These are phyloP conservation scores for Cladochytrium replicatum DNA, from an alignment of 192 early-diverging fungal genomes.

Conservation along the genomic window DNA sequence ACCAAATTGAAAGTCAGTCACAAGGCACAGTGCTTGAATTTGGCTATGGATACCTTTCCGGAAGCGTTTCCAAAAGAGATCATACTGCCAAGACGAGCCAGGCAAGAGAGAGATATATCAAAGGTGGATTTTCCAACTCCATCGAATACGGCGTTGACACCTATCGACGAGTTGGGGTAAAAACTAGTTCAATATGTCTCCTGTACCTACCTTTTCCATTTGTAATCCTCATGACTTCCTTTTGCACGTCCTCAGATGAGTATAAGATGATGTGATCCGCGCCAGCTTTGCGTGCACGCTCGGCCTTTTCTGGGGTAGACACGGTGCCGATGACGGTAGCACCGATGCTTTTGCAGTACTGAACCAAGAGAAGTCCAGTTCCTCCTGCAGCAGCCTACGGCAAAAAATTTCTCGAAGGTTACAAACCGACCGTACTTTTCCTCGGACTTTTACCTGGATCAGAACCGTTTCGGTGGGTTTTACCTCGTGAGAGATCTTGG, in stretches of 20 bases:
- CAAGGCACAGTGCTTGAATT: conserved; percentile 13
- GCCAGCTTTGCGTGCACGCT: conserved; percentile 37
- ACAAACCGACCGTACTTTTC: too few relatives aligned
- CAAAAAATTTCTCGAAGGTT: neutral
- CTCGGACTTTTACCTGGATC: conserved; percentile 41
- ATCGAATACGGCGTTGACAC: conserved; percentile 76
- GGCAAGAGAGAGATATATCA: conserved; percentile 52
- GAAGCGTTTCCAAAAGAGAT: conserved; percentile 86
- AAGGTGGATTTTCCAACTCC: conserved; percentile 89
- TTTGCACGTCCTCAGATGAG: conserved; percentile 51
- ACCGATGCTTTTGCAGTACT: conserved; percentile 63
- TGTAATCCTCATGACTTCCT: conserved; percentile 64
- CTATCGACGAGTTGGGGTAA: neutral
- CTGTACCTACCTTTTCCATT: conserved; percentile 35
- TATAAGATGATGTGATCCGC: conserved; percentile 66
- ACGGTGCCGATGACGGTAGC: conserved; percentile 84
- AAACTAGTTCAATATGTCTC: neutral
- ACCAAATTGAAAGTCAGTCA: conserved; percentile 14
- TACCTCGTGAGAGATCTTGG: conserved; percentile 59
- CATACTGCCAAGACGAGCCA: conserved; percentile 57
- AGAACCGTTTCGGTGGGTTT: conserved; percentile 66
- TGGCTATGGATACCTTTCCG: conserved; percentile 63
- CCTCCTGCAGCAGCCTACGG: conserved; percentile 75
- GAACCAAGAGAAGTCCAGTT: conserved; percentile 68
- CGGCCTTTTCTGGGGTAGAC: conserved; percentile 60